Percentiles rank a stretch among this genome's conserved stretches.
phyloP scores from a whole-genome alignment of 257 asterid species.

The Dorcoceras hygrometricum region DNA sequence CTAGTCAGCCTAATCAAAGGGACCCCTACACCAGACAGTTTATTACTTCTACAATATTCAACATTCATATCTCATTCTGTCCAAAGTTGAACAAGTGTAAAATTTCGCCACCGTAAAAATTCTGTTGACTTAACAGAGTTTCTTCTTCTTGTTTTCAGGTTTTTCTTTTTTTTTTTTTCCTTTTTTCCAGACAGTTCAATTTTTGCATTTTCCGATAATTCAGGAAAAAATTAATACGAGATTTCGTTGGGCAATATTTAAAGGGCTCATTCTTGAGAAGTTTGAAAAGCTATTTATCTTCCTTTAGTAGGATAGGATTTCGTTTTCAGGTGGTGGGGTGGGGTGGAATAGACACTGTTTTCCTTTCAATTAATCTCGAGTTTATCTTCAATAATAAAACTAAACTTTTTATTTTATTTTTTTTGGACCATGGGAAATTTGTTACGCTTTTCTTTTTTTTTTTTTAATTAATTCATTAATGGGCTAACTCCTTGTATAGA shows the following conservation, averaged over 20 bases:
- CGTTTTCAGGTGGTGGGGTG: conserved; percentile 24
- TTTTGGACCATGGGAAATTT: no score
- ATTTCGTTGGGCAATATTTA: conserved; percentile 15
- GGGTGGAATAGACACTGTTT: not conserved
- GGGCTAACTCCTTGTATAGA: no score
- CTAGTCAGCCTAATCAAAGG: not conserved
- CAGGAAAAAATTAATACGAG: conserved; percentile 20
- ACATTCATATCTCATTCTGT: no score
- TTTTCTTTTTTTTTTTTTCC: no score
- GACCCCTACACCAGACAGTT: not conserved
- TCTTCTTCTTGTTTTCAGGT: no score
- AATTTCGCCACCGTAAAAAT: no score
- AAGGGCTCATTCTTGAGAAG: conserved; percentile 25
- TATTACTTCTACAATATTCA: no score
- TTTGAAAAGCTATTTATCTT: conserved; percentile 19
- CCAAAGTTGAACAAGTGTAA: no score
- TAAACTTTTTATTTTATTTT: no score
- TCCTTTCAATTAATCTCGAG: not conserved
- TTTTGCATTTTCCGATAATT: not conserved
- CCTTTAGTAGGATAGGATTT: conserved; percentile 30
- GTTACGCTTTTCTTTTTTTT: not conserved
- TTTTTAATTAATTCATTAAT: no score
- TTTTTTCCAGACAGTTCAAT: no score
- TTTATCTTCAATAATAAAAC: conserved; percentile 18
- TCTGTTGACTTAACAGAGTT: no score